Evolutionary conservation across 805 yeast species (phyloP), one percentile per base, ranked within the genome.

Genomic region (Myxozyma melibiosi): DNA sequence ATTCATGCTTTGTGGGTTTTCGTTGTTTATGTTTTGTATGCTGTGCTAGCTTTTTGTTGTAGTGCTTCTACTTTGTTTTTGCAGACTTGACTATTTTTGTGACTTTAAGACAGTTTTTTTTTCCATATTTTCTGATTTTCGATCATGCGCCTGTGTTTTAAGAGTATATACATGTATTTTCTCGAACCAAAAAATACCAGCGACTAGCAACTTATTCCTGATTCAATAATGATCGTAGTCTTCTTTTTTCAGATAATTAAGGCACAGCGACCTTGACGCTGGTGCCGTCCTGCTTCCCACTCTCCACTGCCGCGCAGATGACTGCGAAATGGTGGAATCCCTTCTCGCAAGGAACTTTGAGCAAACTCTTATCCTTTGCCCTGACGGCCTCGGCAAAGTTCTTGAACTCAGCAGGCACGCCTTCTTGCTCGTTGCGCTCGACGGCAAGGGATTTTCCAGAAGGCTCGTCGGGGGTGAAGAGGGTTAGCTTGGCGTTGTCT

Each of bases 291-390:
- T 62, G 56, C 53, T 68, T 55, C 16, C 89, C 81, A 57, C 94
- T 85, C 63, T 86, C 85, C 35, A 92, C 73, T 58, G 88, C 87
- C 27, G 97, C 98, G 54, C 83, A 96, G 56, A 92, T 83, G 65
- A 89, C 81, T 5, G 97, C 96, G 71, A 91, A 82, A 72, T 92
- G 98, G 73, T 91, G 97, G 84, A 87, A 91, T 4, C 95, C 90
- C 61, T 77, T 80, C 62, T 81, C 85, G 25, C 96, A 96, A n/a
- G 84, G 40, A 3, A 49, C 80, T 39, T 69, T 74, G 50, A 85
- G 72, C 53, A 81, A 62, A 2, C 75, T 67, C 73, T 87, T 87
- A 70, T 88, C 89, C 62, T 82, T 80, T 55, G 78, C 74, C 25
- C 68, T 62, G 28, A 86, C 84, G n/a, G 90, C 90, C 44, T 80